These are phyloP conservation scores for Trichoderma sp. DNA, from an alignment of 2,329 filamentous ascomycete species.

Conservation along the genomic window DNA sequence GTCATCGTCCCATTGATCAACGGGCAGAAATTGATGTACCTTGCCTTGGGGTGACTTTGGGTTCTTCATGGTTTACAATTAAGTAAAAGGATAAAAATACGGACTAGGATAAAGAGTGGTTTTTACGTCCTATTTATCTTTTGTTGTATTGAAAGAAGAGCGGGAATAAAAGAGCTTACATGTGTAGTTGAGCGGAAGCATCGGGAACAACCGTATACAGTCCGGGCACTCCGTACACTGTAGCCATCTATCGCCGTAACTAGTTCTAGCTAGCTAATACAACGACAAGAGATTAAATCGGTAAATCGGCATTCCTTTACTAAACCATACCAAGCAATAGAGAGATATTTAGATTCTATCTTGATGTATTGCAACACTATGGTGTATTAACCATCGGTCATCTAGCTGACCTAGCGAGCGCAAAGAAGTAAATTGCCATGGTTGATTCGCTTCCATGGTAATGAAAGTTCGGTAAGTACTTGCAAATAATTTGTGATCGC, in stretches of 20 bases:
- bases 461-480: neutral
- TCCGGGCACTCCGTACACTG: neutral
- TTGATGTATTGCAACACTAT: neutral
- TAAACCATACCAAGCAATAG: neutral
- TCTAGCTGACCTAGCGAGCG: neutral
- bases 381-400: neutral
- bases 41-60: neutral
- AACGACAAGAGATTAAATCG: neutral
- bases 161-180: neutral
- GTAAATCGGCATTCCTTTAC: neutral
- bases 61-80: neutral
- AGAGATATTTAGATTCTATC: neutral
- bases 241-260: neutral
- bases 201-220: neutral
- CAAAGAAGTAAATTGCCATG: neutral
- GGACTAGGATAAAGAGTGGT: neutral
- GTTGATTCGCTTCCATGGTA: neutral
- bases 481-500: neutral
- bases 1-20: neutral
- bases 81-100: neutral
- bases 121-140: neutral
- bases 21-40: neutral
- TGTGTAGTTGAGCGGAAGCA: neutral
- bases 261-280: neutral
- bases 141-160: neutral